These are phyloP conservation scores for Umbelopsis sp. DNA, from an alignment of 371 early-diverging fungal genomes.

Conservation along the genomic window DNA sequence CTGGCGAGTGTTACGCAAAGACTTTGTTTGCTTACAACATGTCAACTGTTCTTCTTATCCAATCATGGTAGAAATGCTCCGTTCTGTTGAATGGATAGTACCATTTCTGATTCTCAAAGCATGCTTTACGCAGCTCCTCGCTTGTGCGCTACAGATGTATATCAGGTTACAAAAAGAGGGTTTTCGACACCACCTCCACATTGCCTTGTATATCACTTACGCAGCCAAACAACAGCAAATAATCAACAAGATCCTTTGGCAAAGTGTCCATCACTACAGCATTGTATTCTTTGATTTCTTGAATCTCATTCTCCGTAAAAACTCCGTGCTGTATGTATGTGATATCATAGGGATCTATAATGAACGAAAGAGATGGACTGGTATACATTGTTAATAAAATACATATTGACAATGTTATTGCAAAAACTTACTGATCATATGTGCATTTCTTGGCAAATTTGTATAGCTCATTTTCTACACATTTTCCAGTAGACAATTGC, in stretches of 20 bases:
- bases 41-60: conserved; percentile 19
- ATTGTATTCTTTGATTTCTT: conserved; percentile 16
- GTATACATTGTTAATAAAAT: conserved; percentile 1
- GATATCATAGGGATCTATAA: conserved; percentile 18
- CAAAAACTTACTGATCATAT: conserved; percentile 23
- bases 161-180: background rate
- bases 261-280: background rate
- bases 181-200: background rate
- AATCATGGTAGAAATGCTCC: conserved; percentile 8
- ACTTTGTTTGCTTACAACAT: conserved; percentile 3
- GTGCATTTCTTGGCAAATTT: conserved; percentile 25
- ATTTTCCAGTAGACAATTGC: conserved; percentile 26
- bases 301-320: conserved; percentile 20
- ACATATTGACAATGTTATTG: conserved; percentile 13
- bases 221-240: conserved; percentile 6
- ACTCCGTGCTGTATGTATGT: conserved; percentile 19
- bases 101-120: background rate
- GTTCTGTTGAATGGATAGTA: background rate
- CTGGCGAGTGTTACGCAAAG: too few relatives aligned
- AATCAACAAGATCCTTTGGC: background rate
- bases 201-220: background rate
- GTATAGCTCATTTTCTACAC: conserved; percentile 31
- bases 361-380: conserved; percentile 21
- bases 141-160: conserved; percentile 1
- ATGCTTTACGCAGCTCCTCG: background rate